Evolutionary conservation across 78 protist species (phyloP).

Genomic region (Dictyostelium capitatum): DNA sequence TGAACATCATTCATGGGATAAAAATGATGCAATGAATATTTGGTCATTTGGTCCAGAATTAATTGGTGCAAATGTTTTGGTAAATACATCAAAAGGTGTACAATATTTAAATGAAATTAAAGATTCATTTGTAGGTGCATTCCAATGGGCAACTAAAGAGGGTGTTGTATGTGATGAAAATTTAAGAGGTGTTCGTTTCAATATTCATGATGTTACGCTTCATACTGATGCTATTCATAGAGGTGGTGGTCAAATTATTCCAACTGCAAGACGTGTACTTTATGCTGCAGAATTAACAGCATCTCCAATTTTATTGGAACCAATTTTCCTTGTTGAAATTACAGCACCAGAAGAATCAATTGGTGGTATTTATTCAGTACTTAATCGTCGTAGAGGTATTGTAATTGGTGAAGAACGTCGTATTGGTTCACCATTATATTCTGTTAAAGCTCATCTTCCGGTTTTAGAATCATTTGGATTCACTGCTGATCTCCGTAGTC

Average conservation of each 20-base stretch:
- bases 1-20: slow-evolving; percentile 95
- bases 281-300: slow-evolving; percentile 94
- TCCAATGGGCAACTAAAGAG: slow-evolving; percentile 97
- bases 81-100: slow-evolving; percentile 94
- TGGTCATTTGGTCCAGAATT: slow-evolving; percentile 99
- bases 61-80: slow-evolving; percentile 96
- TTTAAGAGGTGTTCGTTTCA: slow-evolving; percentile 96
- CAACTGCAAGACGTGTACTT: slow-evolving; percentile 95
- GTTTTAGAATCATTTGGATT: slow-evolving; percentile 99
- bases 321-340: slow-evolving; percentile 97
- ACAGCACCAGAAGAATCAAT: slow-evolving; percentile 92
- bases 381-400: slow-evolving; percentile 95
- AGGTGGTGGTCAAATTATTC: slow-evolving; percentile 97
- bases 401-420: slow-evolving; percentile 95
- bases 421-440: slow-evolving; percentile 94
- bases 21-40: slow-evolving; percentile 94
- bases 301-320: slow-evolving; percentile 96
- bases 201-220: slow-evolving; percentile 96
- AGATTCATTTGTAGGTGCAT: slow-evolving; percentile 97
- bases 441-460: slow-evolving; percentile 97
- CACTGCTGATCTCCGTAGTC: slow-evolving; percentile 97
- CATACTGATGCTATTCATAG: slow-evolving; percentile 99
- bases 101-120: slow-evolving; percentile 98
- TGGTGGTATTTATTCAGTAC: slow-evolving; percentile 96
- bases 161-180: slow-evolving; percentile 99